These are phyloP conservation scores for Pseudomicrostroma phylloplanum DNA, from an alignment of 1,284 basidiomycete species.

Conservation along the genomic window DNA sequence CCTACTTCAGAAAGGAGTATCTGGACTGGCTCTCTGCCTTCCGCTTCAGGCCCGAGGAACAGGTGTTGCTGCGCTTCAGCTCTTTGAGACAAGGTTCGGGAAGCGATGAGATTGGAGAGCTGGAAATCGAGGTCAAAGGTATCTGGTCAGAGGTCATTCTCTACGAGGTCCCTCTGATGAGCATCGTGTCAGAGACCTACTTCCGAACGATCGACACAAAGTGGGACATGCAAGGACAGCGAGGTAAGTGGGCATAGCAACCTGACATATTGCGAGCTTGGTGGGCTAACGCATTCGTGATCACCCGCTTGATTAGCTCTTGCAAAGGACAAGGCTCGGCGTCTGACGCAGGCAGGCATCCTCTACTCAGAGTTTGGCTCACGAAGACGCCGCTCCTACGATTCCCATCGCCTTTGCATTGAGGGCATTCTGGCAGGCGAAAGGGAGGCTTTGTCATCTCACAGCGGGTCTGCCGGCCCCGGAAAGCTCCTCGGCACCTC, in stretches of 20 bases:
- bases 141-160: slow-evolving; percentile 84
- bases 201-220: slow-evolving; percentile 65
- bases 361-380: slow-evolving; percentile 89
- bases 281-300: too few species aligned
- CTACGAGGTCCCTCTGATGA: slow-evolving; percentile 94
- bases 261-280: too few species aligned
- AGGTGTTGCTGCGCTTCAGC: slow-evolving; percentile 68
- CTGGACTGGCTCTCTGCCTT: slow-evolving; percentile 68
- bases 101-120: slow-evolving; percentile 56
- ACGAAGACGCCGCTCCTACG: slow-evolving; percentile 72
- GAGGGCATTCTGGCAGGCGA: slow-evolving; percentile 63
- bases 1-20: slow-evolving; percentile 70
- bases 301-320: slow-evolving; percentile 12
- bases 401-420: slow-evolving; percentile 73
- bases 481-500: slow-evolving; percentile 62
- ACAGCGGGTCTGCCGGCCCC: neutral
- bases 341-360: slow-evolving; percentile 66
- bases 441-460: neutral
- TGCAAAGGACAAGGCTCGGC: slow-evolving; percentile 67
- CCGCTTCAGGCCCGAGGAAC: slow-evolving; percentile 68
- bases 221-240: slow-evolving; percentile 75
- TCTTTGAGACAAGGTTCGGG: slow-evolving; percentile 53
- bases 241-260: neutral
- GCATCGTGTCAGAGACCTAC: slow-evolving; percentile 72
- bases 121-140: slow-evolving; percentile 70